phyloP scores from a whole-genome alignment of 1,284 basidiomycete genomes.

The Fomitopsis palustris region DNA sequence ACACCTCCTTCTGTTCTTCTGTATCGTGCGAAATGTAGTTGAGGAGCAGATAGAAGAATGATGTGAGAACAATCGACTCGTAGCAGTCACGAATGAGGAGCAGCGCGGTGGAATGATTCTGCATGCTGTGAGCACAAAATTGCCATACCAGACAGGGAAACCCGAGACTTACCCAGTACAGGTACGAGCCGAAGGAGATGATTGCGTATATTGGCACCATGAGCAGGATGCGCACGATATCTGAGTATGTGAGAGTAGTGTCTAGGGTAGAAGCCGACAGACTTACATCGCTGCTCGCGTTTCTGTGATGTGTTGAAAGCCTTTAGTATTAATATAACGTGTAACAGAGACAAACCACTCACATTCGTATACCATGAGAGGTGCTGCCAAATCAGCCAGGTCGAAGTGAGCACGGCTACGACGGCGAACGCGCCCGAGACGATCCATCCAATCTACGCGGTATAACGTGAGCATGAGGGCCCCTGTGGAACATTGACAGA shows the following conservation, averaged over 20 bases:
- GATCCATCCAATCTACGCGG: conserved; percentile 69
- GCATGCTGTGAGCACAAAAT: conserved; percentile 10
- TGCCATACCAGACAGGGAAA: conserved; percentile 1
- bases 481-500: neutral
- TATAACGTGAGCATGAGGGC: neutral
- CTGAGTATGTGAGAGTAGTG: conserved; percentile 26
- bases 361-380: conserved; percentile 73
- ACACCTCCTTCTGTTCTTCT: conserved; percentile 61
- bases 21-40: conserved; percentile 65
- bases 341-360: conserved; percentile 3
- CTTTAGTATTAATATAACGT: too few species aligned
- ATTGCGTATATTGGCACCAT: conserved; percentile 78
- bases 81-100: conserved; percentile 65
- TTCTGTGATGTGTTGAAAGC: conserved; percentile 50
- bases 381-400: conserved; percentile 74
- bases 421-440: conserved; percentile 60
- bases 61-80: conserved; percentile 68
- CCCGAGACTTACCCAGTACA: conserved; percentile 60
- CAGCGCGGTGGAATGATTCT: conserved; percentile 65
- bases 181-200: conserved; percentile 65
- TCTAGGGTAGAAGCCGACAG: too few species aligned
- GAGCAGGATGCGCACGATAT: conserved; percentile 71
- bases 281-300: conserved; percentile 59
- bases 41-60: conserved; percentile 78
- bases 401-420: conserved; percentile 50